phyloP scores from a whole-genome alignment of 1,139 yeast species.

The Williopsis jadinii region DNA sequence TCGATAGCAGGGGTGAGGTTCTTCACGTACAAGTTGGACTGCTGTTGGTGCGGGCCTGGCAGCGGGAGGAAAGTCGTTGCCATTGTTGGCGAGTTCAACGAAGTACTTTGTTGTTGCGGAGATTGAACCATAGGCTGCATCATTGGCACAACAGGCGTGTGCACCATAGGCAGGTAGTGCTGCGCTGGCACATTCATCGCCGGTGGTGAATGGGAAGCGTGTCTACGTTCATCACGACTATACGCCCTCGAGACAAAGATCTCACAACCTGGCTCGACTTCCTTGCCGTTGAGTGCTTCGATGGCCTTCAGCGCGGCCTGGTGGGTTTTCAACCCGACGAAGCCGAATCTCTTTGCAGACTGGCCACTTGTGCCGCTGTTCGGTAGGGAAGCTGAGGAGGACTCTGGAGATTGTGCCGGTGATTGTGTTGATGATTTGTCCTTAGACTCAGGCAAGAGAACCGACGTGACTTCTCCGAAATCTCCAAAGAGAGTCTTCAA shows the following conservation, averaged over 20 bases:
- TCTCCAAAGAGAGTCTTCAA: slow-evolving; percentile 24
- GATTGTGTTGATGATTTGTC: slow-evolving; percentile 1
- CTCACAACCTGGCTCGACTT: slow-evolving; percentile 20
- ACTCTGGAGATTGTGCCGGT: neutral
- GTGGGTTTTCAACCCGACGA: slow-evolving; percentile 31
- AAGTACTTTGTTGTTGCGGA: neutral
- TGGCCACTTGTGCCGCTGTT: neutral
- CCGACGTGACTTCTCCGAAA: slow-evolving; percentile 35
- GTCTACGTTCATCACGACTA: slow-evolving; percentile 28
- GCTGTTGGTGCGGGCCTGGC: slow-evolving; percentile 39
- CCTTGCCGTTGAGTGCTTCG: slow-evolving; percentile 24
- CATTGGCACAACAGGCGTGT: neutral
- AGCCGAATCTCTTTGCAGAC: slow-evolving; percentile 28
- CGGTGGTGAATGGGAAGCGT: neutral
- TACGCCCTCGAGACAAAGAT: slow-evolving; percentile 32
- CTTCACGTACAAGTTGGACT: slow-evolving; percentile 52
- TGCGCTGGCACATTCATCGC: neutral
- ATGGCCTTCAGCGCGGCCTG: slow-evolving; percentile 30
- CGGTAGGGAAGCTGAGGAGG: neutral
- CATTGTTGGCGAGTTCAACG: neutral
- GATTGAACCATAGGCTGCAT: neutral
- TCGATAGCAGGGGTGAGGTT: slow-evolving; percentile 40
- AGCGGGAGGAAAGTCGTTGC: slow-evolving; percentile 17
- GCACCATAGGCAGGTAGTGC: too few relatives aligned
- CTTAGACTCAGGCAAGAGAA: slow-evolving; percentile 18